These are phyloP conservation scores for Zalaria obscura DNA, from an alignment of 2,329 filamentous ascomycete genomes.

Conservation along the genomic window DNA sequence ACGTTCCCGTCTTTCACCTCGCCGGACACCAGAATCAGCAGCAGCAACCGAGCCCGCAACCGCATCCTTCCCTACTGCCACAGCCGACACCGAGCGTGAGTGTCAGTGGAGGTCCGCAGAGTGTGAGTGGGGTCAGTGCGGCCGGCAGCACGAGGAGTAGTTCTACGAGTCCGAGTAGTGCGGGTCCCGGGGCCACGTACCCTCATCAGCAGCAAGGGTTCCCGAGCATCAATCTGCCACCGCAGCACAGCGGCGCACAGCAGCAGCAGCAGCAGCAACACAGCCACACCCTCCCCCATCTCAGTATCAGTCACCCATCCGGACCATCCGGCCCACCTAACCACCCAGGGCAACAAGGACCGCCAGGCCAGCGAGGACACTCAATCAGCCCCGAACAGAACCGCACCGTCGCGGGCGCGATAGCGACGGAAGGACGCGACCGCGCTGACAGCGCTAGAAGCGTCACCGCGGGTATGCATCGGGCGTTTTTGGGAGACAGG, in stretches of 20 bases:
- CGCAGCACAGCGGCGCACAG: background rate
- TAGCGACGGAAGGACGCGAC: background rate
- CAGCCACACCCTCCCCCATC: slow-evolving; percentile 14
- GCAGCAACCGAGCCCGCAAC: slow-evolving; percentile 6
- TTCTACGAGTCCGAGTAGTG: background rate
- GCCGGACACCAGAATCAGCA: slow-evolving; percentile 12
- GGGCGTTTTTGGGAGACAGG: background rate
- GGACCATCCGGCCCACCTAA: background rate
- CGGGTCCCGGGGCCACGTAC: background rate
- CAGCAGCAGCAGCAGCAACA: slow-evolving; percentile 1
- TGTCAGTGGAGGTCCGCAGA: no score
- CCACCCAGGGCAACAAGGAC: no score
- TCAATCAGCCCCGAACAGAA: background rate
- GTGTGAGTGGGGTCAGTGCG: background rate
- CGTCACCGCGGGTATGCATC: background rate
- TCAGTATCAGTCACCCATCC: slow-evolving; percentile 3
- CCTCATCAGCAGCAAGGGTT: background rate
- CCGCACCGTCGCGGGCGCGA: no score
- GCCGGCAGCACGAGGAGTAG: background rate
- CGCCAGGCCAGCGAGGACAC: no score
- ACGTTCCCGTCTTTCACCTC: slow-evolving; percentile 68
- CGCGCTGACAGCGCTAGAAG: background rate
- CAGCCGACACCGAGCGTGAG: background rate
- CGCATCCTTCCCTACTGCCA: background rate
- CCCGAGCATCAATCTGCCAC: no score